Conservation (phyloP, 2,329 filamentous ascomycete genomes). For the Neurospora sp. region DNA sequence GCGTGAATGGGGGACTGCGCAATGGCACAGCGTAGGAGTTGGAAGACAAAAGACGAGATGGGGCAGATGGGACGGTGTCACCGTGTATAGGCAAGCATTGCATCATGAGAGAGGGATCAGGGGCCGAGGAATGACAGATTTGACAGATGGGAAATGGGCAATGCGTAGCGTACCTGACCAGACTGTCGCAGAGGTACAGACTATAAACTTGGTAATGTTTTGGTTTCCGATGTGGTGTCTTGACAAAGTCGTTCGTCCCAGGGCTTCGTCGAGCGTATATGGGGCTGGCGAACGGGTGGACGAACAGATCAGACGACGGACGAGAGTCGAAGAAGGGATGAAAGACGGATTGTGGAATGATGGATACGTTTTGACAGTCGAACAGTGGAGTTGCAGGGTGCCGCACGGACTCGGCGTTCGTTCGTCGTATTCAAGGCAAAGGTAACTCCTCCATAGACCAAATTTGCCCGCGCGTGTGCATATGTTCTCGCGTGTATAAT, state of each 20-base stretch:
- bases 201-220: background rate
- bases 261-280: background rate
- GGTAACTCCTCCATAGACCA: background rate
- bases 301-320: background rate
- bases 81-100: background rate
- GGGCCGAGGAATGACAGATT: background rate
- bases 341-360: background rate
- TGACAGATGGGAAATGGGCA: background rate
- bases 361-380: background rate
- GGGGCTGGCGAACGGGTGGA: background rate
- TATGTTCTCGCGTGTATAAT: background rate
- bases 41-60: background rate
- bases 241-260: background rate
- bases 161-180: background rate
- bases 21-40: background rate
- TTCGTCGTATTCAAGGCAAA: background rate
- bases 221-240: background rate
- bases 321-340: background rate
- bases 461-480: background rate
- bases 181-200: background rate
- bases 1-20: background rate
- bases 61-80: background rate
- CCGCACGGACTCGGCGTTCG: background rate
- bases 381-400: background rate
- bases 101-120: background rate